These are phyloP conservation scores for Geosiphon pyriformis DNA, from an alignment of 192 early-diverging fungal species.

Conservation along the genomic window DNA sequence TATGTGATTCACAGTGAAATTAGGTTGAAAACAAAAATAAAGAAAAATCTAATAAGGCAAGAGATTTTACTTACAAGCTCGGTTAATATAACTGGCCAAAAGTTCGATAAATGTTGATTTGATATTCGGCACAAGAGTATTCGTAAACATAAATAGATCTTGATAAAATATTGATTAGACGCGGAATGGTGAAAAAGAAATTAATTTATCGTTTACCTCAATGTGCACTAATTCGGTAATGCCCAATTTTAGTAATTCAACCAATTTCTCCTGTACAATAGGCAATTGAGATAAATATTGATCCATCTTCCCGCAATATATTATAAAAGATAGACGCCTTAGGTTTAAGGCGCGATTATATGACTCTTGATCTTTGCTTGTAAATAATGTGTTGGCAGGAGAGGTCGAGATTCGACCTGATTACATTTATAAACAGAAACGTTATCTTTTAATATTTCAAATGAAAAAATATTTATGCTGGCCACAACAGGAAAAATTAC, in stretches of 20 bases:
- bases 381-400: slow-evolving; percentile 68
- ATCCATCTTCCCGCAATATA: slow-evolving; percentile 67
- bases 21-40: neutral
- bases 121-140: slow-evolving; percentile 76
- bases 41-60: neutral
- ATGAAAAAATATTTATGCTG: too few species aligned
- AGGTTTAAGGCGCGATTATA: slow-evolving; percentile 58
- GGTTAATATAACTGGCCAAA: slow-evolving; percentile 87
- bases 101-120: slow-evolving; percentile 76
- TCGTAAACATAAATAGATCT: slow-evolving; percentile 77
- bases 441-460: too few species aligned
- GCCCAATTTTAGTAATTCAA: slow-evolving; percentile 74
- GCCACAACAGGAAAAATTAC: slow-evolving; percentile 12
- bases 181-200: neutral
- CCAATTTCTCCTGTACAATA: slow-evolving; percentile 79
- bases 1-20: too few species aligned
- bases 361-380: slow-evolving; percentile 77
- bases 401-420: slow-evolving; percentile 62
- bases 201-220: slow-evolving; percentile 42
- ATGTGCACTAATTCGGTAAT: slow-evolving; percentile 66
- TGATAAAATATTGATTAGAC: neutral
- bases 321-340: slow-evolving; percentile 72
- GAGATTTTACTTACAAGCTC: slow-evolving; percentile 58
- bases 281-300: slow-evolving; percentile 78
- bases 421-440: too few species aligned